Base-by-base conservation (phyloP, 2,329 filamentous ascomycete species). In the Trematosphaeria pertusa region DNA sequence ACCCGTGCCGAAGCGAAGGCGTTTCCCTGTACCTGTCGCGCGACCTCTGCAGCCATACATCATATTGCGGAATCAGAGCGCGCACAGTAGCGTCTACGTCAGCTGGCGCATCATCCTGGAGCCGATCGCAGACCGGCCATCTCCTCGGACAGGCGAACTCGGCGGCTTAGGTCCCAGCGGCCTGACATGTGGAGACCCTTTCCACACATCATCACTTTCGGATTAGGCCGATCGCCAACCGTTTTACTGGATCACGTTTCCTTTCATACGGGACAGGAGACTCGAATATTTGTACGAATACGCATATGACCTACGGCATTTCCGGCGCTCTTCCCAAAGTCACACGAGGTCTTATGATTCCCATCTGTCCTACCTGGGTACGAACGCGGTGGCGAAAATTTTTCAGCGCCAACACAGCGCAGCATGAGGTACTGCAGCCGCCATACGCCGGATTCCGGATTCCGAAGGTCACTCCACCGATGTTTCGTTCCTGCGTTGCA, bases 141-240 rank as follows among this genome's bases (percentile, higher is more conserved):
- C 32, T 61, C 56, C 53, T 48, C 52, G 49, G 49, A 46, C 48
- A 43, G 4, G 7, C 5, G 51, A 54, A 56, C 46, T 52, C 12
- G 14, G 18, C 15, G 9, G 4, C 5, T 15, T 26, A 18, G 14
- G 10, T 14, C 37, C n/a, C n/a, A 10, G 22, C 37, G 37, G 28
- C n/a, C 4, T 19, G 6, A 33, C 15, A 4, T 17, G 28, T 20
- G 42, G 14, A 12, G 5, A 24, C 8, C 14, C 7, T 5, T 11
- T 14, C 20, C 6, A 12, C 30, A 17, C 12, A 36, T 17, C 15
- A 10, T 11, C 18, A 9, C 35, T 42, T n/a, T 31, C 30, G 26
- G 42, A 11, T 19, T 37, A 12, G 24, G 22, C 24, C 42, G 38
- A 17, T 18, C 4, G 5, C 8, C 34, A 11, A 22, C 42, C 34